Percentiles rank a stretch among this genome's conserved stretches.
Evolutionary conservation across 2,329 filamentous ascomycete genomes (phyloP).

Genomic region (Neofusicoccum parvum): DNA sequence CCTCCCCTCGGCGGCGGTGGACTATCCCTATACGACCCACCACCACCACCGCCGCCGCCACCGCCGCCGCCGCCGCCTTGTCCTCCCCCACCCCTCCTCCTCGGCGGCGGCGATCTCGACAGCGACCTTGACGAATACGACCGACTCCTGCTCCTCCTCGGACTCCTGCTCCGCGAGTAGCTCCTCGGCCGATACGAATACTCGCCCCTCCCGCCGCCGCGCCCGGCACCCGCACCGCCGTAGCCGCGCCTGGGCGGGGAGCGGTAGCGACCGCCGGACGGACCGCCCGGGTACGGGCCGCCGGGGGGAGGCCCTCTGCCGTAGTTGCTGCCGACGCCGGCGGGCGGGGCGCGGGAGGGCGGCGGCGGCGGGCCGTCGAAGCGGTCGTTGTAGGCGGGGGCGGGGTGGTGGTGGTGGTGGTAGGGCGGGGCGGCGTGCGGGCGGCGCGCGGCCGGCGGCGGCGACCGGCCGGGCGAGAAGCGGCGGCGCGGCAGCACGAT

Average conservation of each 20-base stretch:
- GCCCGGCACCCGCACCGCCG: not conserved
- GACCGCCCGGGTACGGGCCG: conserved; percentile 40
- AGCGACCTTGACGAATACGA: conserved; percentile 5
- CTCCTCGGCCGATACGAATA: conserved; percentile 38
- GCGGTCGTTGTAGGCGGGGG: conserved; percentile 27
- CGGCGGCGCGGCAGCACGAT: conserved; percentile 84
- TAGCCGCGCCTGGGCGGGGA: conserved; percentile 18
- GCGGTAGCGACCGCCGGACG: conserved; percentile 12
- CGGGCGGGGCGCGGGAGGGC: conserved; percentile 31
- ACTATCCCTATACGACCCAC: conserved; percentile 31
- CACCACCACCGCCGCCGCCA: conserved; percentile 35
- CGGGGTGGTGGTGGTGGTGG: conserved; percentile 54
- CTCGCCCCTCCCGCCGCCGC: conserved; percentile 3
- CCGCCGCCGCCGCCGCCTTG: conserved; percentile 27
- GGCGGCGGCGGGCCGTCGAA: conserved; percentile 29
- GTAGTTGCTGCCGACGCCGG: conserved; percentile 22
- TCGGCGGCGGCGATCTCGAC: conserved; percentile 21
- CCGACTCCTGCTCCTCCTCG: conserved; percentile 18
- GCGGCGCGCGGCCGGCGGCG: conserved; percentile 66
- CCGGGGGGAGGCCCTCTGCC: conserved; percentile 41
- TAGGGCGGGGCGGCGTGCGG: conserved; percentile 60
- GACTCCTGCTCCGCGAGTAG: conserved; percentile 16
- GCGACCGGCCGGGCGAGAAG: conserved; percentile 68
- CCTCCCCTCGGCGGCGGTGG: conserved; percentile 44
- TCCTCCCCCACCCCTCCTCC: conserved; percentile 40